Conservation (phyloP, 345 rosid species). For the Erucastrum elatum region DNA sequence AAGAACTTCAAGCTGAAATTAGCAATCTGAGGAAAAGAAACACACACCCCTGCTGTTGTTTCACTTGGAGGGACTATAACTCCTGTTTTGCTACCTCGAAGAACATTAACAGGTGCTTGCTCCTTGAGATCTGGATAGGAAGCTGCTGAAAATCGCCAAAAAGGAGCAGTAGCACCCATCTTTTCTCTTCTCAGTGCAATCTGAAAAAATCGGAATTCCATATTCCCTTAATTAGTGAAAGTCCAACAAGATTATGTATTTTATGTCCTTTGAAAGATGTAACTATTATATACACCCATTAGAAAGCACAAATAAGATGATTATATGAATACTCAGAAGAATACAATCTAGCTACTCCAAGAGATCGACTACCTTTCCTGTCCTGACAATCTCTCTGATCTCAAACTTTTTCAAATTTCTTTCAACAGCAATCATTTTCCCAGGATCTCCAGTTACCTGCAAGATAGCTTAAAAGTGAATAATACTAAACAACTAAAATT, state of each 20-base stretch:
- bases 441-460: slow-evolving; percentile 98
- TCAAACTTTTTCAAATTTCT: slow-evolving; percentile 89
- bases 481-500: not conserved
- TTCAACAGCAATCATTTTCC: slow-evolving; percentile 88
- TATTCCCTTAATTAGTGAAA: slow-evolving; percentile 19
- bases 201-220: slow-evolving; percentile 41
- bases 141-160: slow-evolving; percentile 97
- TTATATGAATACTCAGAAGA: not conserved
- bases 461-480: not conserved
- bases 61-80: slow-evolving; percentile 44
- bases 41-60: slow-evolving; percentile 58
- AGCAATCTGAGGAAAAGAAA: slow-evolving; percentile 32
- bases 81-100: slow-evolving; percentile 47
- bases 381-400: slow-evolving; percentile 84
- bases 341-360: slow-evolving; percentile 3
- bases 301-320: slow-evolving; percentile 13
- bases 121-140: slow-evolving; percentile 91
- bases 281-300: slow-evolving; percentile 4
- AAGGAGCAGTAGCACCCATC: slow-evolving; percentile 90
- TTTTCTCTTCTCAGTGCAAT: slow-evolving; percentile 93
- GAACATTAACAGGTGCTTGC: slow-evolving; percentile 44
- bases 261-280: slow-evolving; percentile 16
- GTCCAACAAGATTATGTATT: slow-evolving; percentile 9
- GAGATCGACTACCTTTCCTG: slow-evolving; percentile 53
- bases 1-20: not conserved